phyloP scores from a whole-genome alignment of 352 stramenopile species.

The Globisporangium paroecandrum region DNA sequence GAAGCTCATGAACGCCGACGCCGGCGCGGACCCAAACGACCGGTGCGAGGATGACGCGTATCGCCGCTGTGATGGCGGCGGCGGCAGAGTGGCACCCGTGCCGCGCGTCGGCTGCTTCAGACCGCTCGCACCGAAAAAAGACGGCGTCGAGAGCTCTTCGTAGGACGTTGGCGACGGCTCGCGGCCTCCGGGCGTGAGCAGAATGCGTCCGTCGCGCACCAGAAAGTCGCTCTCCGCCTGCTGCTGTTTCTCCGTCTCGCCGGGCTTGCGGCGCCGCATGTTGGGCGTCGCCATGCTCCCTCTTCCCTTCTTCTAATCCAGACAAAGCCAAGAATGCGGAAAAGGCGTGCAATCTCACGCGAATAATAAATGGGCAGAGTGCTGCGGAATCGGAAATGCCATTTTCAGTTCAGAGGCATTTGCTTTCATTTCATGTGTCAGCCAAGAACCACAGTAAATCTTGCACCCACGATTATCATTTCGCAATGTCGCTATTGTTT shows the following conservation, averaged over 20 bases:
- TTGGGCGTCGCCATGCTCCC: slow-evolving; percentile 6
- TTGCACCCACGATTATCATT: neutral
- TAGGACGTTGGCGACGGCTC: slow-evolving; percentile 23
- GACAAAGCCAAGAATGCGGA: neutral
- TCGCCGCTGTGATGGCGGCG: slow-evolving; percentile 7
- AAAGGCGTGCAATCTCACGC: neutral
- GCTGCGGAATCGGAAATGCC: neutral
- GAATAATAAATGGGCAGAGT: neutral
- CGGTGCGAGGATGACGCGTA: slow-evolving; percentile 18
- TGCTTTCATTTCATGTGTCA: neutral
- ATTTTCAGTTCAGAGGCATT: neutral
- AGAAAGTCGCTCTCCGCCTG: slow-evolving; percentile 11
- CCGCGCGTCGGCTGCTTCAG: neutral
- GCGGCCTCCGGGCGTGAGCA: slow-evolving; percentile 32
- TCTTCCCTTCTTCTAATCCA: neutral
- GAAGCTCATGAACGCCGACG: slow-evolving; percentile 13
- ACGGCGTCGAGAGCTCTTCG: slow-evolving; percentile 36
- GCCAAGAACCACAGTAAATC: neutral
- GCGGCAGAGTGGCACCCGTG: neutral
- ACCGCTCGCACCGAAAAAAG: slow-evolving; percentile 1
- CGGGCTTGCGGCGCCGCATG: slow-evolving; percentile 11
- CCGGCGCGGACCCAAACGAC: slow-evolving; percentile 9
- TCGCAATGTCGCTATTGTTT: neutral
- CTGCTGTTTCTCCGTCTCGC: neutral
- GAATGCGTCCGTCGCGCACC: slow-evolving; percentile 32